Evolutionary conservation across 2,329 filamentous ascomycete genomes (phyloP).

Genomic region (Elsinoe perseae): DNA sequence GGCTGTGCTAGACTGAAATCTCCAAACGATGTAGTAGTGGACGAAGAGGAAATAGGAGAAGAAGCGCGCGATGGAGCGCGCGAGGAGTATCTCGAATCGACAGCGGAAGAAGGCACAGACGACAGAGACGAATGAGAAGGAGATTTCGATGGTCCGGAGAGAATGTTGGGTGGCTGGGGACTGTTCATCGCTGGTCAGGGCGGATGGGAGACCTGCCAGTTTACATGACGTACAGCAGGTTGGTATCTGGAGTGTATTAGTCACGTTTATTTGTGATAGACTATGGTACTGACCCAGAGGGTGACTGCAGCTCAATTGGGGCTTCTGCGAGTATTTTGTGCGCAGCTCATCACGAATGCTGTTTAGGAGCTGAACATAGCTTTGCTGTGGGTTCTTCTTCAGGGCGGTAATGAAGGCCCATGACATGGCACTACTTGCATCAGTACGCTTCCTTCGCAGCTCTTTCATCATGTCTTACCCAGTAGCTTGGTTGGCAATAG

Average conservation of each 20-base stretch:
- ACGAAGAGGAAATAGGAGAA: conserved; percentile 4
- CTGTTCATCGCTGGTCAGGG: conserved; percentile 12
- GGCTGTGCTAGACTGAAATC: neutral
- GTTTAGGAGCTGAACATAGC: conserved; percentile 91
- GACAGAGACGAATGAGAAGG: neutral
- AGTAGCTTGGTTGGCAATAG: conserved; percentile 79
- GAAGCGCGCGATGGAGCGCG: conserved; percentile 5
- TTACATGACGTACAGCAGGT: conserved; percentile 41
- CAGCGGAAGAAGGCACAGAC: neutral
- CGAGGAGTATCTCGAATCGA: conserved; percentile 11
- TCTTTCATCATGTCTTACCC: conserved; percentile 39
- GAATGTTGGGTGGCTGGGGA: neutral
- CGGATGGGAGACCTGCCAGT: conserved; percentile 9
- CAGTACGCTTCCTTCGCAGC: neutral
- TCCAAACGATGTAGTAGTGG: neutral
- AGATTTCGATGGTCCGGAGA: neutral
- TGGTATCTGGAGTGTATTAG: conserved; percentile 30
- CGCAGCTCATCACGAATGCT: conserved; percentile 85
- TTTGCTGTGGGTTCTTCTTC: conserved; percentile 90
- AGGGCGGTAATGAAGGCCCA: conserved; percentile 91
- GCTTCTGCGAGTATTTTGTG: conserved; percentile 86
- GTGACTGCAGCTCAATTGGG: conserved; percentile 92
- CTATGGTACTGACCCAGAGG: conserved; percentile 62
- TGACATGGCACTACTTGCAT: conserved; percentile 65
- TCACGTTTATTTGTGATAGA: conserved; percentile 18